phyloP scores from a whole-genome alignment of 2,329 filamentous ascomycete species.

The Claviceps humidiphila region DNA sequence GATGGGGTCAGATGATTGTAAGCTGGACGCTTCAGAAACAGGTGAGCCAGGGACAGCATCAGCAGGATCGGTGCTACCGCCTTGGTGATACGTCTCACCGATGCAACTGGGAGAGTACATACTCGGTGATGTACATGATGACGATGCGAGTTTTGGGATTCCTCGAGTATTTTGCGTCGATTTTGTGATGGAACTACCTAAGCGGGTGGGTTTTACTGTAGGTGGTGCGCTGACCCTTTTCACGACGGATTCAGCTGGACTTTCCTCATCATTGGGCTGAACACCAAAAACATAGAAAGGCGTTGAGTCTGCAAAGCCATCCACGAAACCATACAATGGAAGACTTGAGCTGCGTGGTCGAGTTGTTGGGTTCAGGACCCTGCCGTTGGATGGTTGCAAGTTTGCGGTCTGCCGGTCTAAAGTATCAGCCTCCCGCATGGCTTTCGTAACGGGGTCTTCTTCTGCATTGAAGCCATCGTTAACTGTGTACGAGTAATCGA shows the following conservation, averaged over 20 bases:
- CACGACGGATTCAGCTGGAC: conserved; percentile 9
- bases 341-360: conserved; percentile 37
- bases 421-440: conserved; percentile 46
- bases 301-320: conserved; percentile 29
- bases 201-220: conserved; percentile 14
- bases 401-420: conserved; percentile 42
- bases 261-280: conserved; percentile 13
- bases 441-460: conserved; percentile 37
- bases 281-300: conserved; percentile 37
- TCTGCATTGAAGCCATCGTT: conserved; percentile 28
- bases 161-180: conserved; percentile 12
- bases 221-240: conserved; percentile 9
- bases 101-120: conserved; percentile 19
- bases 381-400: conserved; percentile 34
- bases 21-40: conserved; percentile 20
- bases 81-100: conserved; percentile 19
- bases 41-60: conserved; percentile 17
- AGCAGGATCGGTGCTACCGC: conserved; percentile 8
- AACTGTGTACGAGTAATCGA: not conserved
- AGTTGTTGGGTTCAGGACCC: conserved; percentile 29
- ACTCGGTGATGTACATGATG: conserved; percentile 10
- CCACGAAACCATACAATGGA: conserved; percentile 31
- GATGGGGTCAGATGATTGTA: conserved; percentile 22
- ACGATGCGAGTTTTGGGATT: conserved; percentile 5
- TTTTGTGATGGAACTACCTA: conserved; percentile 12